Evolutionary conservation across 441 rosid species (phyloP).

Genomic region (Eutrema salsugineum): DNA sequence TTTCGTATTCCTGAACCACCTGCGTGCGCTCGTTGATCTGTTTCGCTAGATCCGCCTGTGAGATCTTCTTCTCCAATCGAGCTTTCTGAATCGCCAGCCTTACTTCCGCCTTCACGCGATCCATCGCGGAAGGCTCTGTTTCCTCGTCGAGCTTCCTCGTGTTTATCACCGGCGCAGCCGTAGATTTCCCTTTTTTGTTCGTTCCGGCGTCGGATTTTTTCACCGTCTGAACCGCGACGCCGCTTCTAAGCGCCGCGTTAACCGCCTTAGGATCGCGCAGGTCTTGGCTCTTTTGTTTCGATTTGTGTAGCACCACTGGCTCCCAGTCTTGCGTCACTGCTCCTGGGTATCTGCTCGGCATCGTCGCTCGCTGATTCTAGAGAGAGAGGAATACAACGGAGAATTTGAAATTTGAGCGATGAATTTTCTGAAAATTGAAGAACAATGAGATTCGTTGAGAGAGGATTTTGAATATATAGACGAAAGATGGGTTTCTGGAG

Average conservation of each 20-base stretch:
- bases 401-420: too few species aligned
- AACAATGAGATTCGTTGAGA: not conserved
- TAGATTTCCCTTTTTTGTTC: conserved; percentile 48
- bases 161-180: conserved; percentile 39
- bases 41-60: conserved; percentile 80
- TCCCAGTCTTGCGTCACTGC: conserved; percentile 79
- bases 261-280: conserved; percentile 73
- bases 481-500: conserved; percentile 38
- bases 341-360: conserved; percentile 76
- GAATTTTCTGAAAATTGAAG: not conserved
- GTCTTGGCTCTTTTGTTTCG: conserved; percentile 57
- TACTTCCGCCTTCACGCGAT: conserved; percentile 52
- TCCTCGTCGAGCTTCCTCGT: conserved; percentile 70
- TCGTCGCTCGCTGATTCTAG: conserved; percentile 37
- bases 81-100: conserved; percentile 74
- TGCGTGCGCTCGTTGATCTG: conserved; percentile 70
- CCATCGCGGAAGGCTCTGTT: conserved; percentile 65
- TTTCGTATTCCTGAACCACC: conserved; percentile 91
- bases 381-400: not conserved
- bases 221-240: conserved; percentile 58
- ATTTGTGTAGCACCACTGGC: conserved; percentile 68
- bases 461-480: conserved; percentile 12
- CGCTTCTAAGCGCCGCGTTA: conserved; percentile 70
- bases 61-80: conserved; percentile 78
- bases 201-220: conserved; percentile 73